Evolutionary conservation across 2,329 filamentous ascomycete genomes (phyloP).

Genomic region (Hypocreales sp.): DNA sequence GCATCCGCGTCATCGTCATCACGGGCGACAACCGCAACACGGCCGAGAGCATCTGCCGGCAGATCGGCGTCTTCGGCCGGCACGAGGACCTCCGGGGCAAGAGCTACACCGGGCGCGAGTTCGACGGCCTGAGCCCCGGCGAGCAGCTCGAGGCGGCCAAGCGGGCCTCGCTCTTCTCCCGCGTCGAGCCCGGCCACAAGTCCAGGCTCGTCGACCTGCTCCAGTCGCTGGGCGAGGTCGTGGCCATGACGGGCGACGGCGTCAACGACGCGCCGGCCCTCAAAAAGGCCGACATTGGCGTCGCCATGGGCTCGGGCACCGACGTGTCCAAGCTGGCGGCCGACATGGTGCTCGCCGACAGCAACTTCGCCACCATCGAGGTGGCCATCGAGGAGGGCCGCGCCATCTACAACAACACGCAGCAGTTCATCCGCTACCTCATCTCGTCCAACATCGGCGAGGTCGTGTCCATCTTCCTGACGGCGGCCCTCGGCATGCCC

Average conservation of each 20-base stretch:
- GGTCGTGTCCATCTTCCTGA: conserved; percentile 97
- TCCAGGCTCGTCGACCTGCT: conserved; percentile 94
- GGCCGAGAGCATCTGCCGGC: conserved; percentile 91
- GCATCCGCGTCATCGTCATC: conserved; percentile 94
- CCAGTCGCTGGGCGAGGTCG: conserved; percentile 82
- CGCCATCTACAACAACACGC: conserved; percentile 99
- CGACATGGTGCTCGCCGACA: conserved; percentile 96
- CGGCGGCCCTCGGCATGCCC: conserved; percentile 90
- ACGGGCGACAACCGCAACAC: conserved; percentile 97
- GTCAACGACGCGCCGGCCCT: conserved; percentile 96
- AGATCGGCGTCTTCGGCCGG: conserved; percentile 82
- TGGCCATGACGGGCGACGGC: conserved; percentile 97
- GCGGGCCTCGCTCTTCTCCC: conserved; percentile 81
- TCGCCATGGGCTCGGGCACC: conserved; percentile 96
- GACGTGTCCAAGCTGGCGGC: conserved; percentile 93
- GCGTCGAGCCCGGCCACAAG: conserved; percentile 92
- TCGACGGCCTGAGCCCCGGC: conserved; percentile 64
- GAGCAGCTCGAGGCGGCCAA: conserved; percentile 77
- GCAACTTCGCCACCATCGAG: conserved; percentile 98
- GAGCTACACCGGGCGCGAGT: conserved; percentile 90
- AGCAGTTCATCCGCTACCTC: conserved; percentile 97
- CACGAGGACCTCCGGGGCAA: conserved; percentile 77
- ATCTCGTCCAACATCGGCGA: conserved; percentile 99
- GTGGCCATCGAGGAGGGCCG: conserved; percentile 91
- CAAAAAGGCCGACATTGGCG: conserved; percentile 97